Evolutionary conservation across 1,139 yeast genomes (phyloP).

Genomic region (Geotrichum phurueaensis): DNA sequence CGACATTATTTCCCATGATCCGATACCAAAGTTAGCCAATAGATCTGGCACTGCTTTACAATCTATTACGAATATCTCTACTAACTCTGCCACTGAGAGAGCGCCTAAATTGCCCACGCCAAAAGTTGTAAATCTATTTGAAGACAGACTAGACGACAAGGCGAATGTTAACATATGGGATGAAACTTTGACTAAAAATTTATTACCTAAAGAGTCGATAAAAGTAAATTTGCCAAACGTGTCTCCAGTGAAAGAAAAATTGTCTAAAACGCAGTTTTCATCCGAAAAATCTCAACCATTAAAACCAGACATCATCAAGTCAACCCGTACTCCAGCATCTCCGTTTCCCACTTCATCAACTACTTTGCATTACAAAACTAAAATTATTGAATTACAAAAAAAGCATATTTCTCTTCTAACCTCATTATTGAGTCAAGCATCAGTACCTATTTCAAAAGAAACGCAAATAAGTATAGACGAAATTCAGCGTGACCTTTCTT

Average conservation of each 20-base stretch:
- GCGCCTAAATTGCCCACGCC: neutral
- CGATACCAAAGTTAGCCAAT: neutral
- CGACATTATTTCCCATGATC: neutral
- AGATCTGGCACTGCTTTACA: neutral
- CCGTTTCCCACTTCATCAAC: neutral
- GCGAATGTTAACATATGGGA: neutral
- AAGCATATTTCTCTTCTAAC: conserved; percentile 4
- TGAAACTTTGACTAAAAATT: too few relatives aligned
- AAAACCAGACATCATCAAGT: neutral
- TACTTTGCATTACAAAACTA: conserved; percentile 3
- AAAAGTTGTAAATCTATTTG: conserved; percentile 1
- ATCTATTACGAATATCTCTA: conserved; percentile 12
- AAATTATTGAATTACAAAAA: conserved; percentile 11
- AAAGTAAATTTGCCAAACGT: neutral
- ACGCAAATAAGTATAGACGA: neutral
- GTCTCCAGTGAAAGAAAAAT: neutral
- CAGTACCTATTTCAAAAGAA: neutral
- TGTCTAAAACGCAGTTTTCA: neutral
- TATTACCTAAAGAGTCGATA: neutral
- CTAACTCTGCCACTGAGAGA: neutral
- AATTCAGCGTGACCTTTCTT: neutral
- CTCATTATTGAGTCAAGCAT: neutral
- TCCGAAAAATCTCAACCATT: neutral
- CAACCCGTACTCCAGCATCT: neutral
- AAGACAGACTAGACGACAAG: neutral